Evolutionary conservation across 257 asterid species (phyloP).

Genomic region (Marsdenia floribunda): DNA sequence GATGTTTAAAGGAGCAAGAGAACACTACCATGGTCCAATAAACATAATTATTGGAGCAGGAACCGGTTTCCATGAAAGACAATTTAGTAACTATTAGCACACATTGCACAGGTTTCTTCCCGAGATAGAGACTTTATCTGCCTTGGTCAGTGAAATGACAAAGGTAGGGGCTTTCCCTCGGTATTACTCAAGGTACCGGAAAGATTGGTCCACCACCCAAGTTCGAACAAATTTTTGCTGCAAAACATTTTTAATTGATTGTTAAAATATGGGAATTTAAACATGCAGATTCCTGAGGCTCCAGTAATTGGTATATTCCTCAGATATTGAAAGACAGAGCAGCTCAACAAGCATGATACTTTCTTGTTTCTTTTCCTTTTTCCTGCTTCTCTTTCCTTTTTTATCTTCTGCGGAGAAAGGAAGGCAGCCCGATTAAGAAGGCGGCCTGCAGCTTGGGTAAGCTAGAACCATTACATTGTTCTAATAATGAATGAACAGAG

Average conservation of each 20-base stretch:
- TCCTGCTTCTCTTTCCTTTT: neutral
- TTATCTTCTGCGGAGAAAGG: neutral
- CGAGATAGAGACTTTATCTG: constrained; percentile 1
- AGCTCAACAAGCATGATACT: constrained; percentile 2
- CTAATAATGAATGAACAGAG: neutral
- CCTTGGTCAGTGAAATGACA: neutral
- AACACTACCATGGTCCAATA: neutral
- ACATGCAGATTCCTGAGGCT: constrained; percentile 1
- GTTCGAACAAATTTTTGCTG: neutral
- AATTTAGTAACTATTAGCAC: neutral
- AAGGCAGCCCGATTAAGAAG: neutral
- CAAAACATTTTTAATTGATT: constrained; percentile 1
- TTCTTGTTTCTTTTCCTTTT: neutral
- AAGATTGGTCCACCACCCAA: constrained; percentile 17
- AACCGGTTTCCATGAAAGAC: neutral
- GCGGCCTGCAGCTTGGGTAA: neutral
- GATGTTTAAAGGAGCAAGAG: neutral
- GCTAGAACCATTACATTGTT: neutral
- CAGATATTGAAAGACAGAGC: neutral
- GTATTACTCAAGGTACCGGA: constrained; percentile 27
- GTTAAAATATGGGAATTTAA: neutral
- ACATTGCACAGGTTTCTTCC: neutral
- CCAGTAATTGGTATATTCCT: neutral
- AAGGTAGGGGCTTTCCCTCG: constrained; percentile 18
- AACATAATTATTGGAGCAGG: neutral